These are phyloP conservation scores for Auxenochlorella pyrenoidosa DNA, from an alignment of 139 green algal species.

Conservation along the genomic window DNA sequence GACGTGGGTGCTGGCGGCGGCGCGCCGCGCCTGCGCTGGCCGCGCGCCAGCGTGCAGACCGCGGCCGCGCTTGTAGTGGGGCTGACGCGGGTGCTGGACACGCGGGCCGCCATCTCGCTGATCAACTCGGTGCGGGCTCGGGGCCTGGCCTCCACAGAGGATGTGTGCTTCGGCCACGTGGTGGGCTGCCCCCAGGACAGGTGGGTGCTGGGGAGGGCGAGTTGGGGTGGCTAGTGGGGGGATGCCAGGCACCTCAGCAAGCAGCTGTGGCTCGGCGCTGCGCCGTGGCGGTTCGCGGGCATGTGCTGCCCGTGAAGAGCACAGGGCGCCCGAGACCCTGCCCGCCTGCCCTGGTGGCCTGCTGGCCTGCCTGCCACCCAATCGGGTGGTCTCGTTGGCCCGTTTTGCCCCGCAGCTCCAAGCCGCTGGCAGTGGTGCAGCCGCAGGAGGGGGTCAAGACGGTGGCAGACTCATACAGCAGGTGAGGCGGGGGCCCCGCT, in stretches of 20 bases:
- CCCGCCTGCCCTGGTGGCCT: not conserved
- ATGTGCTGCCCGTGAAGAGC: too few relatives aligned
- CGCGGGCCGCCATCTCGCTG: constrained; percentile 76
- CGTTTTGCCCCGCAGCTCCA: constrained; percentile 53
- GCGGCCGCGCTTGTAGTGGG: constrained; percentile 74
- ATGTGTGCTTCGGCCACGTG: constrained; percentile 81
- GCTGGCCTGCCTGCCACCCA: not conserved
- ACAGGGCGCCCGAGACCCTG: not conserved
- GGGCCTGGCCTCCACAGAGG: constrained; percentile 63
- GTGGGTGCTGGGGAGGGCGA: not conserved
- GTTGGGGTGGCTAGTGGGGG: too few relatives aligned
- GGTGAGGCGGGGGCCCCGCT: not conserved
- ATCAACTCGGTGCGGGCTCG: constrained; percentile 65
- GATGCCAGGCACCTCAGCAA: too few relatives aligned
- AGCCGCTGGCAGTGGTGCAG: constrained; percentile 86
- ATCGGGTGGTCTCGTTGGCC: too few relatives aligned
- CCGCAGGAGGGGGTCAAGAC: constrained; percentile 86
- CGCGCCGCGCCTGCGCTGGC: constrained; percentile 56
- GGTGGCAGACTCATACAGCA: constrained; percentile 66
- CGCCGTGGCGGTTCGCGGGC: too few relatives aligned
- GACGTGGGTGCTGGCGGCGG: not conserved
- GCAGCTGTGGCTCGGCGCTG: too few relatives aligned
- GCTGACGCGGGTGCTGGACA: constrained; percentile 72
- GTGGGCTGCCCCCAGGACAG: constrained; percentile 72
- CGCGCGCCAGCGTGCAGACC: constrained; percentile 58